A percentile compares a stretch with the other conserved stretches of the same genome.
phyloP scores from a whole-genome alignment of 331 rosid species.

The Acacia concinna region DNA sequence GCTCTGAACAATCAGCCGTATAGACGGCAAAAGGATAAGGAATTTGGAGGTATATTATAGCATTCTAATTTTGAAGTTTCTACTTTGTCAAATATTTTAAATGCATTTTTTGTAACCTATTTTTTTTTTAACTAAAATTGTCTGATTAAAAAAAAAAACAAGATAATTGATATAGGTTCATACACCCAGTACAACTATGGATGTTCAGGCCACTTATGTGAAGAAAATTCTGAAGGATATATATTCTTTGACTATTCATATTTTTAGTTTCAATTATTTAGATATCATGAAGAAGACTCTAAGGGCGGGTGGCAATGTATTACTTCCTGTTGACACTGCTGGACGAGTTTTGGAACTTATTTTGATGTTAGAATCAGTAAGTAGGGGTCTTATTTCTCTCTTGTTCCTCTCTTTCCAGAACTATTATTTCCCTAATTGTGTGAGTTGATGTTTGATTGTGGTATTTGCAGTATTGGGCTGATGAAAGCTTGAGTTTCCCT shows the following conservation, averaged over 20 bases:
- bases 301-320: constrained; percentile 79
- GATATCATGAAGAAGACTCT: constrained; percentile 84
- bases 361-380: constrained; percentile 81
- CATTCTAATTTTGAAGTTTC: constrained; percentile 30
- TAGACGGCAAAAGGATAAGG: constrained; percentile 90
- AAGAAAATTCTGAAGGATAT: constrained; percentile 13
- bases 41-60: constrained; percentile 73
- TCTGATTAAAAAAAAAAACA: not conserved
- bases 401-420: not conserved
- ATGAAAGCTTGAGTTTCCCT: constrained; percentile 76
- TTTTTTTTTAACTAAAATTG: not conserved
- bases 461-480: constrained; percentile 87
- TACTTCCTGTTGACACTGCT: constrained; percentile 86
- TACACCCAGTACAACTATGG: not conserved
- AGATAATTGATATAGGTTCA: not conserved
- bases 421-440: not conserved
- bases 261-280: constrained; percentile 33
- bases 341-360: constrained; percentile 89
- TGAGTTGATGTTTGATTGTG: constrained; percentile 34
- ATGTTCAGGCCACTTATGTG: constrained; percentile 8
- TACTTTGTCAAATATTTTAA: constrained; percentile 1
- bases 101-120: constrained; percentile 3
- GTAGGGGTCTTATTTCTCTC: constrained; percentile 36
- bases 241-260: constrained; percentile 28
- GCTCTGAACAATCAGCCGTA: constrained; percentile 96